Evolutionary conservation across 768 basidiomycete species (phyloP), one percentile per base, ranked within the genome.

Genomic region (Boletus sp.): DNA sequence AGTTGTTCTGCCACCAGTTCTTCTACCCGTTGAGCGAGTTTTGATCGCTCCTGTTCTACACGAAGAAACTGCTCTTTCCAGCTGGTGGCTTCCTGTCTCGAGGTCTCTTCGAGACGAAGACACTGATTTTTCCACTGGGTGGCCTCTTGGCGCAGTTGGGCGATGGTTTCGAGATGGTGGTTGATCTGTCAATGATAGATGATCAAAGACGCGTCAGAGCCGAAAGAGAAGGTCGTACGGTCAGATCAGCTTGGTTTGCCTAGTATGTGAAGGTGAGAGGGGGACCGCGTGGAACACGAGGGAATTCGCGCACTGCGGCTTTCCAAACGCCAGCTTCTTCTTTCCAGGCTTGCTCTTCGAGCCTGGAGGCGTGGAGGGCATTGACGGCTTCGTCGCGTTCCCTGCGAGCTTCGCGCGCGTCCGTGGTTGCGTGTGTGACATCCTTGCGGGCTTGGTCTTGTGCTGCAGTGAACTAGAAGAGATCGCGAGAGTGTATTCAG

Each of bases 41-140:
- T 76, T 32, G 78, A 80, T 54, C 87, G 80, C 55, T 90, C 87
- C 54, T 85, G 78, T 58, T 91, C 88, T 45, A 89, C 86, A 15
- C 87, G 83, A 37, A 85, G 74, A 68, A 89, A 90, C 62, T 89
- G 87, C 20, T 89, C 88, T 68, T 90, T 90, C 89, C 89, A 91
- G 62, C 86, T 86, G 52, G 77, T 76, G 0, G 87, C 81, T 57
- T 80, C 78, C 32, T 72, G 73, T 47, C 77, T 72, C 10, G 78
- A 76, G 1, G 77, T 71, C 52, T 81, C 80, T 50, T 80, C 78
- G 30, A 78, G 68, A 30, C 79, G 77, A 20, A 74, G 65, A 48
- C 78, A 76, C 63, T 90, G 89, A 49, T 85, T 83, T 69, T 89
- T 89, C 87, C 87, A 89, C 52, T 90, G 87, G 0, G 71, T 74